Conservation (phyloP, 768 basidiomycete species). For the Boletus rubroflammeus region DNA sequence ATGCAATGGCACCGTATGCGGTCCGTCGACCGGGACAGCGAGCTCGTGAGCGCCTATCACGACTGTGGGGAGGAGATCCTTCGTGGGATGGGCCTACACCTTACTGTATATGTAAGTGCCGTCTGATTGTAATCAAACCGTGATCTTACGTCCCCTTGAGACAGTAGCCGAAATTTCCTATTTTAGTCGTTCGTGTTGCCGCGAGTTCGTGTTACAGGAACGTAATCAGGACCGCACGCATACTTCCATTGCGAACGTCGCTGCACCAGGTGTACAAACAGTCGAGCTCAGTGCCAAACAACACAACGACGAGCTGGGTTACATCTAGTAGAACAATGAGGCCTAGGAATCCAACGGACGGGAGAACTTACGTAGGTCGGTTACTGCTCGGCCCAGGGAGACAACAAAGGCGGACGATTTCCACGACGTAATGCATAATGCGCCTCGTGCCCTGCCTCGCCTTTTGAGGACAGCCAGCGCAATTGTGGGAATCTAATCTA, state of each 20-base stretch:
- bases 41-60: slow-evolving; percentile 54
- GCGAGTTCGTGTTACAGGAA: slow-evolving; percentile 16
- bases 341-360: not conserved
- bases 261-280: slow-evolving; percentile 1
- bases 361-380: slow-evolving; percentile 10
- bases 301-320: not conserved
- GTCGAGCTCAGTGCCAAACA: slow-evolving; percentile 1
- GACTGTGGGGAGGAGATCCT: slow-evolving; percentile 53
- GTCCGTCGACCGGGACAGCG: slow-evolving; percentile 61
- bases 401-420: slow-evolving; percentile 19
- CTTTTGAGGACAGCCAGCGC: slow-evolving; percentile 21
- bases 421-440: slow-evolving; percentile 26
- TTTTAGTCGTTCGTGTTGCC: not conserved
- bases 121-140: not conserved
- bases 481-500: slow-evolving; percentile 43
- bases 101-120: not conserved
- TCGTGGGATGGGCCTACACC: no score
- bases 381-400: slow-evolving; percentile 11
- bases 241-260: slow-evolving; percentile 1
- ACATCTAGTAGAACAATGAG: slow-evolving; percentile 2
- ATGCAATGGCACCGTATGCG: slow-evolving; percentile 72
- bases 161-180: slow-evolving; percentile 16
- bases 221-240: not conserved
- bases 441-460: slow-evolving; percentile 54
- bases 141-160: slow-evolving; percentile 9